Conservation (phyloP, 75 land plant genomes). For the Adiantum capillusveneris region DNA sequence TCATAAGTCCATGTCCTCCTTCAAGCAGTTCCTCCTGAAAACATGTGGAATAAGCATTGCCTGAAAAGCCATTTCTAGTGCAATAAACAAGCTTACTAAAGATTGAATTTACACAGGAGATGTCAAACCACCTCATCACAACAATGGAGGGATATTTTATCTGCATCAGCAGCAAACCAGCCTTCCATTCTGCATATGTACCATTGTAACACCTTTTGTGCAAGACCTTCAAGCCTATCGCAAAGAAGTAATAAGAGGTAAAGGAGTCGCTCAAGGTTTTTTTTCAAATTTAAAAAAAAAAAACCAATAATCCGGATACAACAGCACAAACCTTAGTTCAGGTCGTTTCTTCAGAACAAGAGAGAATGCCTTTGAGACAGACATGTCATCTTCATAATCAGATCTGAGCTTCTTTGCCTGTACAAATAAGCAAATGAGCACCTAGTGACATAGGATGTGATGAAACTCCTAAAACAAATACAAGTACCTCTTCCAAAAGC, state of each 20-base stretch:
- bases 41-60: too few relatives aligned
- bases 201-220: slow-evolving; percentile 38
- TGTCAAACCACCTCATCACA: slow-evolving; percentile 52
- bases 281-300: too few relatives aligned
- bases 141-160: slow-evolving; percentile 28
- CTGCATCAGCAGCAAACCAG: slow-evolving; percentile 51
- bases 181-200: slow-evolving; percentile 46
- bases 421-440: background rate
- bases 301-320: too few relatives aligned
- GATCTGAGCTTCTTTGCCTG: slow-evolving; percentile 79
- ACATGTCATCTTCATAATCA: slow-evolving; percentile 70
- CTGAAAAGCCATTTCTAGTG: too few relatives aligned
- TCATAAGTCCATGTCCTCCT: slow-evolving; percentile 55
- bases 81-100: too few relatives aligned
- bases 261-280: too few relatives aligned
- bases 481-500: slow-evolving; percentile 73
- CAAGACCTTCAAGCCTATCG: slow-evolving; percentile 37
- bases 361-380: slow-evolving; percentile 61
- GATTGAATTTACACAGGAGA: too few relatives aligned
- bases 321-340: slow-evolving; percentile 63
- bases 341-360: slow-evolving; percentile 75
- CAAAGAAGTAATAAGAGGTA: too few relatives aligned
- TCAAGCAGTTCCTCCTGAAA: slow-evolving; percentile 43
- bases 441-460: background rate
- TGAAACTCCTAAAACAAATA: slow-evolving; percentile 1